phyloP scores from a whole-genome alignment of 2,329 filamentous ascomycete species.

The Aspergillus cejpii region DNA sequence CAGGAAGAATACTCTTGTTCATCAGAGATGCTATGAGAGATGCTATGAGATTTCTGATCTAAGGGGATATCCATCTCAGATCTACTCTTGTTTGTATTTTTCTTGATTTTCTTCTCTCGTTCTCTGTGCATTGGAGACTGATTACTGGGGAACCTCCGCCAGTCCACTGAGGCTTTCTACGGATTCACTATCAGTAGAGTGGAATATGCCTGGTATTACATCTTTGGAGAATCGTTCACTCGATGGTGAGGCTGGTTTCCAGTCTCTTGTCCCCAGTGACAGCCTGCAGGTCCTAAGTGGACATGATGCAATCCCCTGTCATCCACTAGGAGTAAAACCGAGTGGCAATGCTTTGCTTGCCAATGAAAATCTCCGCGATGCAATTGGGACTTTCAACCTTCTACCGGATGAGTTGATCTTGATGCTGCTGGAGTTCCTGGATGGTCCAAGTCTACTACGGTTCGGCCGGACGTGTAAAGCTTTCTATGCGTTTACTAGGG shows the following conservation, averaged over 20 bases:
- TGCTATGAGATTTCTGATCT: no score
- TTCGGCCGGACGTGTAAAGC: constrained; percentile 77
- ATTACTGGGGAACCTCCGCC: neutral
- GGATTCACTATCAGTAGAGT: neutral
- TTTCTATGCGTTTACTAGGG: constrained; percentile 74
- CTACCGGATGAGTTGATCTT: constrained; percentile 78
- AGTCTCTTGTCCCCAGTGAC: constrained; percentile 7
- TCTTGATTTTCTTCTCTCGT: constrained; percentile 8
- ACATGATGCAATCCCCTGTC: constrained; percentile 58
- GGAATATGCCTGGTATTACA: constrained; percentile 33
- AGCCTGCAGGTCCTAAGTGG: constrained; percentile 38
- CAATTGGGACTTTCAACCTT: constrained; percentile 57
- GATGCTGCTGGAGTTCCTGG: constrained; percentile 67
- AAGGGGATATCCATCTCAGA: no score
- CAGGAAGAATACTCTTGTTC: no score
- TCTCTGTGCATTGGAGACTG: neutral
- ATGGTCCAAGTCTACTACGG: constrained; percentile 53
- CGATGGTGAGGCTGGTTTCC: constrained; percentile 11
- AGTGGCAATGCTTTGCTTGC: constrained; percentile 73
- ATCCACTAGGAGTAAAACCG: constrained; percentile 80
- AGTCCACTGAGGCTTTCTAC: constrained; percentile 2
- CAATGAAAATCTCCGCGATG: constrained; percentile 58
- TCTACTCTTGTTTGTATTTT: no score
- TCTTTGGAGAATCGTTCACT: constrained; percentile 19
- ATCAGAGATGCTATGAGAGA: no score